Conservation (phyloP, 306 rosid genomes). For the Amphicarpaea edgeworthii region DNA sequence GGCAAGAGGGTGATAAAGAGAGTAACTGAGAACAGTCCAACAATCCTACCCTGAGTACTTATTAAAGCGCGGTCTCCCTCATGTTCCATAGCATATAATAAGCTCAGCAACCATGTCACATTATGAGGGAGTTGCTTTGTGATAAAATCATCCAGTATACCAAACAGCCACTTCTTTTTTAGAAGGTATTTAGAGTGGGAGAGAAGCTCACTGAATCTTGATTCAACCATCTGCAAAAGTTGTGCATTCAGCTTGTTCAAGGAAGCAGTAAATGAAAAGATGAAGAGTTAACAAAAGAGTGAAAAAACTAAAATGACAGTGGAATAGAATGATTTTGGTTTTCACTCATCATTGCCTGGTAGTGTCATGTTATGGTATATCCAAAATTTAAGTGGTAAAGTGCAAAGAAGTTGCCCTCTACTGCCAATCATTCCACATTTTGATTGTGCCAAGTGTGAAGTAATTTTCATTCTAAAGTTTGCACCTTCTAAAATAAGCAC, state of each 20-base stretch:
- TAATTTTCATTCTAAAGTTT: slow-evolving; percentile 38
- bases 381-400: neutral
- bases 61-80: slow-evolving; percentile 85
- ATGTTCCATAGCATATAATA: slow-evolving; percentile 92
- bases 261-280: slow-evolving; percentile 31
- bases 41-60: slow-evolving; percentile 80
- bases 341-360: slow-evolving; percentile 12
- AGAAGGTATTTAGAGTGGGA: slow-evolving; percentile 73
- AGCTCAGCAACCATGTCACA: slow-evolving; percentile 98
- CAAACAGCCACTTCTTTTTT: slow-evolving; percentile 91
- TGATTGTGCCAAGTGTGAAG: slow-evolving; percentile 10
- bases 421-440: slow-evolving; percentile 17
- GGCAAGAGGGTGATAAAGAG: slow-evolving; percentile 34
- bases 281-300: slow-evolving; percentile 18
- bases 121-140: slow-evolving; percentile 99
- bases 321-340: slow-evolving; percentile 11
- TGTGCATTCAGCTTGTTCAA: slow-evolving; percentile 9
- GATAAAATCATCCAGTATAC: slow-evolving; percentile 88
- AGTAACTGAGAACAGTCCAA: slow-evolving; percentile 30
- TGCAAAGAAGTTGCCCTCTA: neutral
- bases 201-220: slow-evolving; percentile 86
- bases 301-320: slow-evolving; percentile 18
- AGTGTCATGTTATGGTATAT: slow-evolving; percentile 4
- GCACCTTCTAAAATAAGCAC: slow-evolving; percentile 28
- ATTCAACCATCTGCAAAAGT: slow-evolving; percentile 86